Percentiles rank a stretch among this genome's conserved stretches.
phyloP scores from a whole-genome alignment of 106 monocot genomes.

The Platanthera guangdongensis region DNA sequence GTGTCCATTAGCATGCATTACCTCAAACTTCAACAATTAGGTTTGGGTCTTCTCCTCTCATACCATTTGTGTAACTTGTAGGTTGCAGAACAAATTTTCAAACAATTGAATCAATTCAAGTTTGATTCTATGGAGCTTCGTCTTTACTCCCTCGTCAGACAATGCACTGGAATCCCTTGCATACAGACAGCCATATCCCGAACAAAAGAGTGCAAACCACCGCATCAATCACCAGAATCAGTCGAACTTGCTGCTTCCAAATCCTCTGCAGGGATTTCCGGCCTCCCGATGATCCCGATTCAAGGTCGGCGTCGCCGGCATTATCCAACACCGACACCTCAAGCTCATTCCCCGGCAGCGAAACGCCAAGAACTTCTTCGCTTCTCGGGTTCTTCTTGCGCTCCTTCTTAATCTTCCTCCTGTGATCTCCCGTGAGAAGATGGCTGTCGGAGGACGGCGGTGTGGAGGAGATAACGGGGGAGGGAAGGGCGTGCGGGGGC shows the following conservation, averaged over 20 bases:
- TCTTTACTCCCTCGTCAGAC: neutral
- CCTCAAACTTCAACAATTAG: slow-evolving; percentile 1
- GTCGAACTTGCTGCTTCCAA: slow-evolving; percentile 22
- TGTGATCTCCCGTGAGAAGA: neutral
- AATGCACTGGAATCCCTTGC: slow-evolving; percentile 26
- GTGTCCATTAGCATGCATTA: neutral
- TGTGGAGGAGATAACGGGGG: neutral
- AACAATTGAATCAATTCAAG: slow-evolving; percentile 5
- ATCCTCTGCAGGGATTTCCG: neutral
- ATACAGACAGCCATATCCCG: slow-evolving; percentile 22
- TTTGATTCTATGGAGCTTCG: neutral
- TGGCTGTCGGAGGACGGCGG: neutral
- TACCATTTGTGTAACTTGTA: neutral
- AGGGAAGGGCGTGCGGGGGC: neutral
- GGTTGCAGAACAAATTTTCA: neutral
- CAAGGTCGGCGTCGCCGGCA: neutral
- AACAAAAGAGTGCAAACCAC: slow-evolving; percentile 21
- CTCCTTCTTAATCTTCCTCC: neutral
- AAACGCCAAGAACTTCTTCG: neutral
- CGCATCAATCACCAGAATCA: slow-evolving; percentile 15
- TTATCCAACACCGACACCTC: slow-evolving; percentile 8
- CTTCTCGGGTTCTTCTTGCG: neutral
- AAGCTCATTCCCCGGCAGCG: neutral
- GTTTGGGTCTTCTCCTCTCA: slow-evolving; percentile 1
- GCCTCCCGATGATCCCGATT: neutral